Conservation (phyloP, 148 eudicot species). For the Gaultheria prostrata region DNA sequence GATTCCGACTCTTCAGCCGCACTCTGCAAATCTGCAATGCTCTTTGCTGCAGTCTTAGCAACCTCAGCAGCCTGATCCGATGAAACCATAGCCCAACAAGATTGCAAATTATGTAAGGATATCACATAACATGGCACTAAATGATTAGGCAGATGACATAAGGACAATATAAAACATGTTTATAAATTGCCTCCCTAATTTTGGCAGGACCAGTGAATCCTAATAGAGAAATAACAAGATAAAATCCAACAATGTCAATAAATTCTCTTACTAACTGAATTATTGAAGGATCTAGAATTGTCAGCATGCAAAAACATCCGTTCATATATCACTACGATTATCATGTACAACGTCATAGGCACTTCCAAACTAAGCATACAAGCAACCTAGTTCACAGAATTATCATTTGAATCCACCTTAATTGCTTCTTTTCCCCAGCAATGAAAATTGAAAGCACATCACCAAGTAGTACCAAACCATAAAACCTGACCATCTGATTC, state of each 20-base stretch:
- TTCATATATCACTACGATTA: background rate
- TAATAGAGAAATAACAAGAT: background rate
- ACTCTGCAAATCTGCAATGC: conserved; percentile 55
- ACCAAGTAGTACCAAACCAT: background rate
- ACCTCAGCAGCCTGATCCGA: conserved; percentile 76
- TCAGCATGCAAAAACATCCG: background rate
- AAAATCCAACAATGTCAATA: background rate
- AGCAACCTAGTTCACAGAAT: background rate
- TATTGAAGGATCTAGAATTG: background rate
- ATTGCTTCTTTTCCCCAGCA: background rate
- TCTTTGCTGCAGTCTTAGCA: conserved; percentile 81
- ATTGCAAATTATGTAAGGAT: background rate
- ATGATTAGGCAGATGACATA: background rate
- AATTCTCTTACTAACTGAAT: background rate
- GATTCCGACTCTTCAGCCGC: conserved; percentile 59
- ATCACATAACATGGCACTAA: background rate
- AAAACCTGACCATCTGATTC: background rate
- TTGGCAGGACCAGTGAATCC: conserved; percentile 1
- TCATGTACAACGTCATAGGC: background rate
- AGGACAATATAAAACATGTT: conserved; percentile 6
- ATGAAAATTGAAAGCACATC: background rate
- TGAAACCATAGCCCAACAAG: conserved; percentile 9
- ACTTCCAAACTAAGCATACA: background rate
- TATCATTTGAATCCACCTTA: background rate
- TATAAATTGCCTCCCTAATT: background rate